Evolutionary conservation across 495 filamentous ascomycete species (phyloP).

Genomic region (Apiosordaria backusii): DNA sequence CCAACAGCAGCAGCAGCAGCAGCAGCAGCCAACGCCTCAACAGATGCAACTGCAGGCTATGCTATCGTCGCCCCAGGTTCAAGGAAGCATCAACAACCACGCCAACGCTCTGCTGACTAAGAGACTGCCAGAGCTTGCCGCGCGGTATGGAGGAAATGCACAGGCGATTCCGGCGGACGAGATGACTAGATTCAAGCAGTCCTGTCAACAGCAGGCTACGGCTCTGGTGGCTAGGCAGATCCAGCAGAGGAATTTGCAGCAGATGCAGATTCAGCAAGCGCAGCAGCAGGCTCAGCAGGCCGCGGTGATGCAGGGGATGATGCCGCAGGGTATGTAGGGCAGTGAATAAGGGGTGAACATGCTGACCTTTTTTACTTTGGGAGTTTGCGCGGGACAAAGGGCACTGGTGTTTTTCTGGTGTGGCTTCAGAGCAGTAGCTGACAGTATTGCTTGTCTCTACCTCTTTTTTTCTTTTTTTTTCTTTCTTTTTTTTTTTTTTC

Average conservation of each 20-base stretch:
- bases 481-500: neutral
- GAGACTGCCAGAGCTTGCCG: neutral
- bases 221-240: neutral
- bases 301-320: neutral
- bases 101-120: neutral
- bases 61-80: neutral
- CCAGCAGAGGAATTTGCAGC: neutral
- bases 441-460: no score
- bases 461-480: neutral
- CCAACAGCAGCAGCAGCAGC: slow-evolving; percentile 32
- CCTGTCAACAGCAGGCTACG: neutral
- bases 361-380: neutral
- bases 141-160: neutral
- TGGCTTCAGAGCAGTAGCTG: neutral
- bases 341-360: neutral
- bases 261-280: slow-evolving; percentile 2
- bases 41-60: slow-evolving; percentile 31
- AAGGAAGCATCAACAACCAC: neutral
- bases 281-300: neutral
- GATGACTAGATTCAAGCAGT: neutral
- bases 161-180: neutral
- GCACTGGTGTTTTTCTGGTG: neutral
- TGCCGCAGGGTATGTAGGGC: neutral
- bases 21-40: slow-evolving; percentile 30
- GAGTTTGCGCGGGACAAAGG: neutral